Percentiles rank a stretch among this genome's conserved stretches.
Evolutionary conservation across 192 early-diverging fungal genomes (phyloP).

Genomic region (Phycomyces nitens): DNA sequence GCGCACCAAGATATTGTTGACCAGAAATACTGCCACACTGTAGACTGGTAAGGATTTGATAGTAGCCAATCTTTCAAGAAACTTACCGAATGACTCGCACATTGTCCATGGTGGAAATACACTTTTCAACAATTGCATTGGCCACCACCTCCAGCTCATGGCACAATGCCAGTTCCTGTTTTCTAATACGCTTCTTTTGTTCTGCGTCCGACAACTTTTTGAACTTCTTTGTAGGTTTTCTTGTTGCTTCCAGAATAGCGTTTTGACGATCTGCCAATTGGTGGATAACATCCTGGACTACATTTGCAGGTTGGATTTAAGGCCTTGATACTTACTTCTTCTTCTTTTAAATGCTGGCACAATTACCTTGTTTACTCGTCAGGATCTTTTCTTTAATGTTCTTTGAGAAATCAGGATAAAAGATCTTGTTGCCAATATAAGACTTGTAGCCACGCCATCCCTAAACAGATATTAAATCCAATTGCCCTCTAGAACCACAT

Average conservation of each 20-base stretch:
- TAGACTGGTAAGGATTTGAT: background rate
- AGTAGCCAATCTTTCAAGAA: too few species aligned
- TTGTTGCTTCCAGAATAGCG: constrained; percentile 28
- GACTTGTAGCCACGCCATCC: constrained; percentile 78
- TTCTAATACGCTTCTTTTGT: constrained; percentile 2
- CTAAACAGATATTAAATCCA: constrained; percentile 39
- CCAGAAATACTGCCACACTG: constrained; percentile 66
- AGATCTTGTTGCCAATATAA: constrained; percentile 67
- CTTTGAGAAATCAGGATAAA: constrained; percentile 65
- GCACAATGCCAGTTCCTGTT: constrained; percentile 27
- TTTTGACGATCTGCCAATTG: constrained; percentile 28
- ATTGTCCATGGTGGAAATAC: constrained; percentile 62
- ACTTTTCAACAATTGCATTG: constrained; percentile 52
- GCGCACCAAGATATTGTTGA: constrained; percentile 71
- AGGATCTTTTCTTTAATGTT: constrained; percentile 61
- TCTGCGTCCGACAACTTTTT: background rate
- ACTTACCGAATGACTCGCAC: constrained; percentile 58
- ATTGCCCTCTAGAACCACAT: too few species aligned
- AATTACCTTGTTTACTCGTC: constrained; percentile 51
- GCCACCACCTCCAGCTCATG: constrained; percentile 51
- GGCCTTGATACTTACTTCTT: background rate
- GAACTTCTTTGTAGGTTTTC: constrained; percentile 15
- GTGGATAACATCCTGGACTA: constrained; percentile 33
- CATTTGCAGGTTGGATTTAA: constrained; percentile 2
- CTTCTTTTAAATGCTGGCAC: background rate